Evolutionary conservation across 495 filamentous ascomycete species (phyloP).

Genomic region (Pyrenopolyporus hunteri): DNA sequence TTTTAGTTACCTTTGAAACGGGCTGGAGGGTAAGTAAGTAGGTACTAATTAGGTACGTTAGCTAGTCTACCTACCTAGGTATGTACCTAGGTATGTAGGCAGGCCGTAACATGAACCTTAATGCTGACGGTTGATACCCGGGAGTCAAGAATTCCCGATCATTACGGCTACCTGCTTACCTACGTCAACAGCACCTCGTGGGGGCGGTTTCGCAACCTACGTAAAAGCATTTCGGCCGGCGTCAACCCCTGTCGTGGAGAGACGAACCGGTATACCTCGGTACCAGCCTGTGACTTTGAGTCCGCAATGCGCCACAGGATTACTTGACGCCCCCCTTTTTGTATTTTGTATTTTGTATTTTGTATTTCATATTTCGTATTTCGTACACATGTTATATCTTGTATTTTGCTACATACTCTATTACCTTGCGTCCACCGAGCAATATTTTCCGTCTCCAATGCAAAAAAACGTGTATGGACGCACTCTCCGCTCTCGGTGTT

Average conservation of each 20-base stretch:
- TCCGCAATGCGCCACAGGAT: slow-evolving; percentile 25
- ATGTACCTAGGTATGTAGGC: slow-evolving; percentile 14
- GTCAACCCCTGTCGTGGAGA: slow-evolving; percentile 23
- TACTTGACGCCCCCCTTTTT: slow-evolving; percentile 1
- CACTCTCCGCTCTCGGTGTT: no score
- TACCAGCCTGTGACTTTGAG: no score
- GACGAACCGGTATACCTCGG: slow-evolving; percentile 10
- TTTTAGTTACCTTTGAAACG: slow-evolving; percentile 23
- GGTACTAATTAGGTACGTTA: no score
- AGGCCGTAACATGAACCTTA: slow-evolving; percentile 38
- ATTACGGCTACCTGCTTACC: slow-evolving; percentile 34
- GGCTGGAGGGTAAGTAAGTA: slow-evolving; percentile 4
- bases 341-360: background rate
- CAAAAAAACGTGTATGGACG: no score
- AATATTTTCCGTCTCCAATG: background rate
- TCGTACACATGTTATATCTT: no score
- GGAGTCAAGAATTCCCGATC: slow-evolving; percentile 39
- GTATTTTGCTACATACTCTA: no score
- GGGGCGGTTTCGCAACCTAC: slow-evolving; percentile 35
- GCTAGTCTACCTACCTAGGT: no score
- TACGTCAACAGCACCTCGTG: slow-evolving; percentile 35
- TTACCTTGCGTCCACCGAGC: background rate
- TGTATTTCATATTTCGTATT: slow-evolving; percentile 5
- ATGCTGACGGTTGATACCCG: slow-evolving; percentile 39
- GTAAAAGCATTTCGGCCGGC: slow-evolving; percentile 28